These are phyloP conservation scores for Arthromyces matolae DNA, from an alignment of 768 basidiomycete genomes.

Conservation along the genomic window DNA sequence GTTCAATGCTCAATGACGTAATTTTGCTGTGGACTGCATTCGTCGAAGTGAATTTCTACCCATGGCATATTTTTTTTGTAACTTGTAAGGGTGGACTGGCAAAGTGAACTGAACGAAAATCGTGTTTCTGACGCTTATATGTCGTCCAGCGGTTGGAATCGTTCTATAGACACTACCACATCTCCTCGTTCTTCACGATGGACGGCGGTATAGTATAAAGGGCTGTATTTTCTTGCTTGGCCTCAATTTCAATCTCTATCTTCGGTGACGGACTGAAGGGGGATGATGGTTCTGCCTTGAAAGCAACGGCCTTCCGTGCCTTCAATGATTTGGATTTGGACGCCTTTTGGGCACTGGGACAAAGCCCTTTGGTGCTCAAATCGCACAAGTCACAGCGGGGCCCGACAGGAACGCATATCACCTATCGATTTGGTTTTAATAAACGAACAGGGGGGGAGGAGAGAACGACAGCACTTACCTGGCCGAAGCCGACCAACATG, in stretches of 20 bases:
- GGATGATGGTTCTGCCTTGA: constrained; percentile 2
- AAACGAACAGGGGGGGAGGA: too few species aligned
- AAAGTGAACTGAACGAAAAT: neutral
- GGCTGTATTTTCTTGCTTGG: constrained; percentile 14
- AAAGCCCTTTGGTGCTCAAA: constrained; percentile 50
- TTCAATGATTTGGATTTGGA: constrained; percentile 20
- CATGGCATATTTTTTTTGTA: too few species aligned
- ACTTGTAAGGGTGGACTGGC: too few species aligned
- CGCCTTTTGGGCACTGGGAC: constrained; percentile 54
- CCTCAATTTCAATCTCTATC: constrained; percentile 32
- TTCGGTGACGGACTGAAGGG: constrained; percentile 23
- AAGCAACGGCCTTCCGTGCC: constrained; percentile 22
- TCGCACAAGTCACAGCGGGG: constrained; percentile 66
- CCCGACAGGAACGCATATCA: constrained; percentile 60
- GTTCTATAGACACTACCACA: constrained; percentile 12
- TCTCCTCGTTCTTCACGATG: constrained; percentile 4
- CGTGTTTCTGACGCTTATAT: neutral
- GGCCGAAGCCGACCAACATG: constrained; percentile 80
- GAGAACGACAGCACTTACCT: constrained; percentile 44
- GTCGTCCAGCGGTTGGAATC: too few species aligned
- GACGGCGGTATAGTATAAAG: constrained; percentile 6
- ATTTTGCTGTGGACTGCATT: too few species aligned
- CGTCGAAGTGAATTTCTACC: too few species aligned
- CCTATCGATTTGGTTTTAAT: constrained; percentile 37
- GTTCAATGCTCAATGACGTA: too few species aligned